Percentiles rank a stretch among this genome's conserved stretches.
These are phyloP conservation scores for Brasilioporus rufonigricans DNA, from an alignment of 768 basidiomycete species.

Conservation along the genomic window DNA sequence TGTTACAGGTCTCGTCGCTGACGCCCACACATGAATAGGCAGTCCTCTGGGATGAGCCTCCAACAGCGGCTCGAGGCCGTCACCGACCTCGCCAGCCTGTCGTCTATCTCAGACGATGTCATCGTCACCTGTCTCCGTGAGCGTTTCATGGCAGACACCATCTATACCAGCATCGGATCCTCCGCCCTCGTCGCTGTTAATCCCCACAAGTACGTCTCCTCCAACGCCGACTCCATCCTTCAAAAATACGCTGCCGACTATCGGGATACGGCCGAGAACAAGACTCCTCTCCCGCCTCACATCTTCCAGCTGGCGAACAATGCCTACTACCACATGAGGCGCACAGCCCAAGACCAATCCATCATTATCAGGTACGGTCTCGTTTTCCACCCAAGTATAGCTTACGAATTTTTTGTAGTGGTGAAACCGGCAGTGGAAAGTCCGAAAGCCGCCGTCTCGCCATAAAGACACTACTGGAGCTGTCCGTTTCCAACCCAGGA, in stretches of 20 bases:
- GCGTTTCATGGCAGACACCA: conserved; percentile 79
- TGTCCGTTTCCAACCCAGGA: conserved; percentile 82
- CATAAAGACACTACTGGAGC: conserved; percentile 89
- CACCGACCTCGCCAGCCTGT: conserved; percentile 65
- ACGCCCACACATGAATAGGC: conserved; percentile 36
- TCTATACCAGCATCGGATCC: conserved; percentile 74
- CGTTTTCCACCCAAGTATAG: background rate
- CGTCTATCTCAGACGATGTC: conserved; percentile 75
- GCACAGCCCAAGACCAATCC: conserved; percentile 91
- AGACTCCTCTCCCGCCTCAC: conserved; percentile 70
- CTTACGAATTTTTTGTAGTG: conserved; percentile 45
- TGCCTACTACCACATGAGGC: conserved; percentile 93
- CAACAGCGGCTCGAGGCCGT: conserved; percentile 74
- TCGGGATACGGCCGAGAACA: conserved; percentile 66
- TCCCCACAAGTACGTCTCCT: conserved; percentile 85
- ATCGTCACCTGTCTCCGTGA: conserved; percentile 84
- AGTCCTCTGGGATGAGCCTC: conserved; percentile 42
- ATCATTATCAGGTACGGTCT: conserved; percentile 73
- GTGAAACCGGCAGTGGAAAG: conserved; percentile 92
- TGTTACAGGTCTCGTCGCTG: background rate
- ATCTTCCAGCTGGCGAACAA: conserved; percentile 90
- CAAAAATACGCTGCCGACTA: conserved; percentile 88
- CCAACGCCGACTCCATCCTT: conserved; percentile 80
- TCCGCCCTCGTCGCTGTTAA: conserved; percentile 83
- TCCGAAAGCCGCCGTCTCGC: conserved; percentile 88